phyloP scores from a whole-genome alignment of 202 grass and related monocot genomes.

The Panicum hallii region DNA sequence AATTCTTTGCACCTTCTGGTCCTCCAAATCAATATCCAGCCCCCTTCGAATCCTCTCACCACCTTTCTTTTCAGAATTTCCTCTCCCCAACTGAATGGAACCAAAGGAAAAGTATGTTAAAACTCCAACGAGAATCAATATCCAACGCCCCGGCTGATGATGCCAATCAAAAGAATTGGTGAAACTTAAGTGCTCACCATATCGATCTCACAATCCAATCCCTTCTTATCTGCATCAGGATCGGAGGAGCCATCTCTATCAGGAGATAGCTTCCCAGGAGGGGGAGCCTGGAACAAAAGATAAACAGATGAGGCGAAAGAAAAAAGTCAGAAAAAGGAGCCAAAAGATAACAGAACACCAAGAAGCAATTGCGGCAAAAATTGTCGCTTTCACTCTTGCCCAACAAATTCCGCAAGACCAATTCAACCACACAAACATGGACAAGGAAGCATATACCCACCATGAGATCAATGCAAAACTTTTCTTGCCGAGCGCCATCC shows the following conservation, averaged over 20 bases:
- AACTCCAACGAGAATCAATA: conserved; percentile 15
- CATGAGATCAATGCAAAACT: conserved; percentile 99
- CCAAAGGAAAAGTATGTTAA: background rate
- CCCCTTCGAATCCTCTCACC: conserved; percentile 53
- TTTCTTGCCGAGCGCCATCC: conserved; percentile 71
- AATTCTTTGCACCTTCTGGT: conserved; percentile 59
- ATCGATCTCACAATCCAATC: conserved; percentile 69
- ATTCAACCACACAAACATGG: conserved; percentile 57
- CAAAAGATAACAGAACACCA: conserved; percentile 47
- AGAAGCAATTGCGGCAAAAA: conserved; percentile 57
- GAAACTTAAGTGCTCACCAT: conserved; percentile 63
- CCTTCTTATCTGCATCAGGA: conserved; percentile 69
- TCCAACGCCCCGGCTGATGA: conserved; percentile 40
- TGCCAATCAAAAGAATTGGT: conserved; percentile 27
- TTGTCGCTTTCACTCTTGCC: conserved; percentile 82
- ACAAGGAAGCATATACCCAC: conserved; percentile 72
- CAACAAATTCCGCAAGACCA: conserved; percentile 69
- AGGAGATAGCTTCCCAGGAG: conserved; percentile 96
- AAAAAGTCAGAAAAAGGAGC: conserved; percentile 50
- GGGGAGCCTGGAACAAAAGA: conserved; percentile 74
- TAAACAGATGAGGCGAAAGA: conserved; percentile 23
- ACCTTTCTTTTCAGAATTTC: conserved; percentile 68
- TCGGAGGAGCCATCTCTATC: conserved; percentile 76
- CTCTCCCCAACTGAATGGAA: conserved; percentile 48
- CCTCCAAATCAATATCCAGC: conserved; percentile 58